Conservation (phyloP, 768 basidiomycete genomes). For the Tricholoma terreum region DNA sequence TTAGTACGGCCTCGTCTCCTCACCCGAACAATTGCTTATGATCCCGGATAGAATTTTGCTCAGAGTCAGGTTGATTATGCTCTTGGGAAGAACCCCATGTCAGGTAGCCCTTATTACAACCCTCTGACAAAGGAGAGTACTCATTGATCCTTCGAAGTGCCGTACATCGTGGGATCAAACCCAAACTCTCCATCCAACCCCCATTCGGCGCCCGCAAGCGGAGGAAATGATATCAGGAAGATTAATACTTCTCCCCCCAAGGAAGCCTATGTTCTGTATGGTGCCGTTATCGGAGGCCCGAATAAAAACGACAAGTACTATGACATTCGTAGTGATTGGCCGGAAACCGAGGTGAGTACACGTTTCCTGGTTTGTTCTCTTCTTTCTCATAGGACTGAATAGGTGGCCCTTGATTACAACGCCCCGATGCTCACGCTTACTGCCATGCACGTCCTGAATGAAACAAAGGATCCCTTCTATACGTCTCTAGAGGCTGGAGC, state of each 20-base stretch:
- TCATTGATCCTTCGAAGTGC: conserved; percentile 37
- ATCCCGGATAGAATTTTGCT: conserved; percentile 56
- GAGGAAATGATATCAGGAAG: conserved; percentile 64
- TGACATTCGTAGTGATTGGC: conserved; percentile 88
- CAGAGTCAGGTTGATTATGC: conserved; percentile 76
- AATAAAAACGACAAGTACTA: conserved; percentile 72
- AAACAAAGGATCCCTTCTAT: conserved; percentile 72
- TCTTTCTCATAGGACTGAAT: neutral
- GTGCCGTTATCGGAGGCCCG: conserved; percentile 88
- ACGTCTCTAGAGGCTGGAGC: conserved; percentile 66
- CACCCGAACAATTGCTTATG: neutral
- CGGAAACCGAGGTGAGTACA: conserved; percentile 68
- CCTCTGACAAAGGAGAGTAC: neutral
- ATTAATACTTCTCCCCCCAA: conserved; percentile 71
- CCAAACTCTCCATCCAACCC: conserved; percentile 91
- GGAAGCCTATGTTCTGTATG: conserved; percentile 79
- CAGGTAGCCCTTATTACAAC: conserved; percentile 42
- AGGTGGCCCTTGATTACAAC: conserved; percentile 86
- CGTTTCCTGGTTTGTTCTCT: neutral
- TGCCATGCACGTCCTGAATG: conserved; percentile 71
- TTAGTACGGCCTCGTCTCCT: conserved; percentile 37
- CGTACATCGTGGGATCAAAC: conserved; percentile 86
- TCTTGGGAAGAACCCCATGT: conserved; percentile 89
- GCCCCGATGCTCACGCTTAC: conserved; percentile 87
- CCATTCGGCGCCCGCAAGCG: conserved; percentile 86